Evolutionary conservation across 1,139 yeast species (phyloP), one percentile per base, ranked within the genome.

Genomic region (Pichia sorboxylosa): DNA sequence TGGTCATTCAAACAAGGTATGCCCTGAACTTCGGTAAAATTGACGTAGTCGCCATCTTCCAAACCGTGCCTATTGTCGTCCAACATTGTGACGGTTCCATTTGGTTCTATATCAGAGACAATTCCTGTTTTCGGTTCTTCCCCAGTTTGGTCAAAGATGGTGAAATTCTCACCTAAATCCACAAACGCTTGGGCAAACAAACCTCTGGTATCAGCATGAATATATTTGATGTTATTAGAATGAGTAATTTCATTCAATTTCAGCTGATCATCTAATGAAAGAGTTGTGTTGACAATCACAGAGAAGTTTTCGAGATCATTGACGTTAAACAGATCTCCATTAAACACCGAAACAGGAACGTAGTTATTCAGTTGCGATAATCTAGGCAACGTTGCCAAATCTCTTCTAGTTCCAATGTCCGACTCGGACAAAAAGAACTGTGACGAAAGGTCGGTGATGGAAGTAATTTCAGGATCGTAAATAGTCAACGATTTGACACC

Each of bases 401-500:
- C 98, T 45, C 95, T 72, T n/a, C 77, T 64, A 33, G 53, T 49
- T 27, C 97, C 97, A 32, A 87, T 54, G 49, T 87, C 95, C 1
- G 52, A 50, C 42, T 71, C 75, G 9, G 68, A 52, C 33, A 92
- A 65, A 57, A 87, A 90, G 63, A 85, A 90, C 55, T 90, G 98
- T 10, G 94, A 66, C 1, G 95, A 81, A 40, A 92, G 66, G 54
- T 90, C 98, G 33, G 61, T 66, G 31, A 84, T 47, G 39, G 64
- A 58, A 14, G 81, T 79, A 0, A 74, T 70, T 13, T 62, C 64
- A 13, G 95, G 94, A 53, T 90, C 99, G 52, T 78, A 82, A 28
- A 90, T 59, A n/a, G 92, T 68, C 47, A 90, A 64, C 13, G 94
- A 79, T 61, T 90, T 92, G 47, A 90, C 98, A 46, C 99, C 99